phyloP scores from a whole-genome alignment of 2,329 filamentous ascomycete species.

The Penicillium oxalicum region DNA sequence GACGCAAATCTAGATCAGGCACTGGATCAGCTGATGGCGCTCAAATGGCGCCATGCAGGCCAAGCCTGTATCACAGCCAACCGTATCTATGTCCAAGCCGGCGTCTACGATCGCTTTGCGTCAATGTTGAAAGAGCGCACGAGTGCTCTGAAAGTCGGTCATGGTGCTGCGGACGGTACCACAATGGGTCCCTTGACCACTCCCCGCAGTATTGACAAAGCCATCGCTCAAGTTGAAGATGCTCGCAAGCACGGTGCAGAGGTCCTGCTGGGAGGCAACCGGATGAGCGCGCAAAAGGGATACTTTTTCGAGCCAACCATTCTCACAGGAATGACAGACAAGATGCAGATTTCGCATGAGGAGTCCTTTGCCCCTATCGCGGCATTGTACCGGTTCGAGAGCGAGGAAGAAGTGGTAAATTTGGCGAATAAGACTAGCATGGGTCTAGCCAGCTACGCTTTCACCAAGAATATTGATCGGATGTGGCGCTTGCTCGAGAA shows the following conservation, averaged over 20 bases:
- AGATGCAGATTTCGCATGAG: constrained; percentile 55
- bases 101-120: constrained; percentile 48
- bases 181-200: constrained; percentile 59
- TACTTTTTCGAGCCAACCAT: constrained; percentile 69
- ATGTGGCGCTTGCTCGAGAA: constrained; percentile 62
- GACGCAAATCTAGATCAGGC: constrained; percentile 55
- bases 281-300: constrained; percentile 47
- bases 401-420: constrained; percentile 58
- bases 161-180: constrained; percentile 49
- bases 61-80: constrained; percentile 45
- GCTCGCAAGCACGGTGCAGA: constrained; percentile 58
- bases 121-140: constrained; percentile 50
- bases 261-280: constrained; percentile 54
- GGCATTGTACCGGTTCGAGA: constrained; percentile 60
- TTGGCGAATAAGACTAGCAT: constrained; percentile 58
- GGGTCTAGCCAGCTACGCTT: constrained; percentile 62
- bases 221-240: constrained; percentile 55
- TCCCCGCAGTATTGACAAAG: constrained; percentile 51
- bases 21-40: constrained; percentile 34
- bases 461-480: constrained; percentile 62
- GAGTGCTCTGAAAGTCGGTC: constrained; percentile 52
- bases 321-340: constrained; percentile 52
- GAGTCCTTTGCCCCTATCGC: constrained; percentile 62
- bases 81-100: constrained; percentile 41
- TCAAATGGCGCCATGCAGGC: constrained; percentile 41